A percentile compares a stretch with the other conserved stretches of the same genome.
Evolutionary conservation across 225 moss, liverwort and hornwort genomes (phyloP).

Genomic region (Rhytidiadelphus loreus): DNA sequence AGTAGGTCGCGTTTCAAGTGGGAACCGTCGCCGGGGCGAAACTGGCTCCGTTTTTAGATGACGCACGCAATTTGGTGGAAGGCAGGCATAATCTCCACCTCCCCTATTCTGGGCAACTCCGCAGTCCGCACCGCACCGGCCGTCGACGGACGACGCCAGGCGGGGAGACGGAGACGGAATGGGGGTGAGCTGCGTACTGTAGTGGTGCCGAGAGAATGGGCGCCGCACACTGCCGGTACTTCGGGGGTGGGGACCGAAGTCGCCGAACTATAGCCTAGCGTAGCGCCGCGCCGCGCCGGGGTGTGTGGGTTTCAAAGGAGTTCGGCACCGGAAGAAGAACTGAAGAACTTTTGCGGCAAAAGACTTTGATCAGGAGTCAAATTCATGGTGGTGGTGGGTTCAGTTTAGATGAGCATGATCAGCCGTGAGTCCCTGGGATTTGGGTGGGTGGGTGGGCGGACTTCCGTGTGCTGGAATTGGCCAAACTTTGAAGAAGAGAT

Average conservation of each 20-base stretch:
- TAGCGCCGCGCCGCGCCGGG: neutral
- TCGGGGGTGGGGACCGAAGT: neutral
- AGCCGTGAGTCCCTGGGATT: too few relatives aligned
- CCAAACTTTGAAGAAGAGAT: too few relatives aligned
- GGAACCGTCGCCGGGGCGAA: neutral
- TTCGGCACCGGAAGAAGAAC: neutral
- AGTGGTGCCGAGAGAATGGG: neutral
- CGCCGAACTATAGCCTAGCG: neutral
- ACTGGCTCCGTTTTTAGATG: neutral
- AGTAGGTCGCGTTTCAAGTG: neutral
- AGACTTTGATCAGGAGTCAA: too few relatives aligned
- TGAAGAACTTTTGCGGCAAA: too few relatives aligned
- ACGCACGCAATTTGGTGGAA: neutral
- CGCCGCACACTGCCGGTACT: neutral
- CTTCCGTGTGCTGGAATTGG: fast-evolving
- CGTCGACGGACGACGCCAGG: too few relatives aligned
- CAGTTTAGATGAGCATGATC: too few relatives aligned
- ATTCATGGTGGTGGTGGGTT: too few relatives aligned
- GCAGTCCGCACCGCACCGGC: too few relatives aligned
- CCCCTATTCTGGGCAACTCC: neutral
- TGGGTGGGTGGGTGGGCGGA: too few relatives aligned
- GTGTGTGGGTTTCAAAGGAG: neutral
- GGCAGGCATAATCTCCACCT: neutral
- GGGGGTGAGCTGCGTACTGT: too few relatives aligned
- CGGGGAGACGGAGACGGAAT: too few relatives aligned